phyloP scores from a whole-genome alignment of 768 basidiomycete species.

The Tricholoma bakamatsutake region DNA sequence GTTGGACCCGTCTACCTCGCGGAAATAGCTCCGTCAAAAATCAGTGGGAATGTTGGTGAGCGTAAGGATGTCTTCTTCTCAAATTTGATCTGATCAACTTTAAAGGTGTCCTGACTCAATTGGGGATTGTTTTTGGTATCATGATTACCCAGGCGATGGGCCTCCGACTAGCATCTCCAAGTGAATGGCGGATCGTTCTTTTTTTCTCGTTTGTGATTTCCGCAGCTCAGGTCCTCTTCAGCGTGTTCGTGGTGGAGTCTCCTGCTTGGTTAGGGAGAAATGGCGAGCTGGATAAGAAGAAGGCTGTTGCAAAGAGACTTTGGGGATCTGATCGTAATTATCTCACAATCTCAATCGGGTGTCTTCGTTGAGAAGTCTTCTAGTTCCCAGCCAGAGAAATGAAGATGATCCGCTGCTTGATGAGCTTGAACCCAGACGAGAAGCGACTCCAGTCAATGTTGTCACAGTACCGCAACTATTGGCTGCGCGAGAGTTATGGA shows the following conservation, averaged over 20 bases:
- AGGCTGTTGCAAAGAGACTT: conserved; percentile 38
- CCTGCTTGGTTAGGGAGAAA: conserved; percentile 58
- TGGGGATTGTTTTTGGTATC: conserved; percentile 81
- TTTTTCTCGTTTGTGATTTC: conserved; percentile 55
- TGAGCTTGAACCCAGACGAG: conserved; percentile 22
- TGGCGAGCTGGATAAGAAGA: conserved; percentile 45
- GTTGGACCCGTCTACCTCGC: conserved; percentile 83
- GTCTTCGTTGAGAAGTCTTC: background rate
- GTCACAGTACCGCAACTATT: conserved; percentile 52
- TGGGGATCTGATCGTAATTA: conserved; percentile 38
- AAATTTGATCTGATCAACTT: background rate
- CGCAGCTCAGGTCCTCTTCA: conserved; percentile 48
- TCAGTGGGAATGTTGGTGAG: conserved; percentile 70
- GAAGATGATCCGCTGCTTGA: conserved; percentile 33
- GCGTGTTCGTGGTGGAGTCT: conserved; percentile 58
- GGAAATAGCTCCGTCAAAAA: conserved; percentile 74
- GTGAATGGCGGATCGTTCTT: conserved; percentile 67
- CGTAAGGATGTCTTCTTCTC: conserved; percentile 1
- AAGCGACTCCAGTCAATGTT: conserved; percentile 19
- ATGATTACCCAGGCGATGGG: conserved; percentile 82
- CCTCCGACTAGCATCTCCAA: conserved; percentile 61
- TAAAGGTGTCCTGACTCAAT: conserved; percentile 72
- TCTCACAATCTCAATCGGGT: background rate
- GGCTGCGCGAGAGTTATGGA: conserved; percentile 46
- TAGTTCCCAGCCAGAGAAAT: conserved; percentile 1